phyloP scores from a whole-genome alignment of 2,329 filamentous ascomycete species.

The Calonectria honghensis region DNA sequence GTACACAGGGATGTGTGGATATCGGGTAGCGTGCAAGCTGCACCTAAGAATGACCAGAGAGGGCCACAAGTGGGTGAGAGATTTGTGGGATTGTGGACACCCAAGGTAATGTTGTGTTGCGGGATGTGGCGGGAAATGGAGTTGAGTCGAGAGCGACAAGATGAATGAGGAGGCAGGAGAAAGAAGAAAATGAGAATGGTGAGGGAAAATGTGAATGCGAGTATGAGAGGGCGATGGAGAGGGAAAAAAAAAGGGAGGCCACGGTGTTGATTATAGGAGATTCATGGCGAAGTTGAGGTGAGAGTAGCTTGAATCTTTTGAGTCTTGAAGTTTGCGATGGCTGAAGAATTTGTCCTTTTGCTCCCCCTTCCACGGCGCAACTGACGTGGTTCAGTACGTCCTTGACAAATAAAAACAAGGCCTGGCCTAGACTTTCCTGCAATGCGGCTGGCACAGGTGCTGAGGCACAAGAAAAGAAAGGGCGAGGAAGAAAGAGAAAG shows the following conservation, averaged over 20 bases:
- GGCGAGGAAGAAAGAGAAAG: conserved; percentile 11
- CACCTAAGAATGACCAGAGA: conserved; percentile 24
- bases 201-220: conserved; percentile 24
- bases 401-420: not conserved
- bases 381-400: conserved; percentile 17
- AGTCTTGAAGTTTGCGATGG: conserved; percentile 13
- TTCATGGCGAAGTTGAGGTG: conserved; percentile 22
- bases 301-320: conserved; percentile 18
- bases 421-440: conserved; percentile 16
- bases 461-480: conserved; percentile 24
- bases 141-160: conserved; percentile 40
- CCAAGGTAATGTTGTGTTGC: not conserved
- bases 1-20: conserved; percentile 30
- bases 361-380: conserved; percentile 24
- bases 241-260: conserved; percentile 26
- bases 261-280: conserved; percentile 49
- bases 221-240: conserved; percentile 21
- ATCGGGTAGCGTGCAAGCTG: conserved; percentile 24
- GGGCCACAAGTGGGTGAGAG: conserved; percentile 34
- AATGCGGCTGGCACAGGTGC: conserved; percentile 18
- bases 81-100: conserved; percentile 39
- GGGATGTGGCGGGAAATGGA: conserved; percentile 16
- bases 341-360: conserved; percentile 19
- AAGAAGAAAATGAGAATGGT: conserved; percentile 37
- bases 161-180: conserved; percentile 49